Evolutionary conservation across 1,284 basidiomycete species (phyloP).

Genomic region (Cerioporus squamosus): DNA sequence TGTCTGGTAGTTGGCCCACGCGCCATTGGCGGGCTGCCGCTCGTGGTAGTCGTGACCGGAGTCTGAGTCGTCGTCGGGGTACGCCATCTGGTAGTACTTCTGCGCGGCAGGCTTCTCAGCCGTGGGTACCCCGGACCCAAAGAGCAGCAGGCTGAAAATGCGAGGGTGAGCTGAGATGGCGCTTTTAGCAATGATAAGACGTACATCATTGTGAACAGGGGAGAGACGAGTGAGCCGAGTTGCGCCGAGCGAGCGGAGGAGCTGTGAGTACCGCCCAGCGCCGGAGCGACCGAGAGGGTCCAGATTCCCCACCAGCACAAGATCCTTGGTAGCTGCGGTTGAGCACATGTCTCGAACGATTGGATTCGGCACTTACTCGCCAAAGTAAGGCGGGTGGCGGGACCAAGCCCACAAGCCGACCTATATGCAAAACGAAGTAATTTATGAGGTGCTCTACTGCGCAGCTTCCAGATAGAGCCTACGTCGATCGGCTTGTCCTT

Average conservation of each 20-base stretch:
- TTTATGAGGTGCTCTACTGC: neutral
- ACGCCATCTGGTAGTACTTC: conserved; percentile 61
- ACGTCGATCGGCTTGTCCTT: conserved; percentile 57
- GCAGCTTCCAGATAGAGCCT: conserved; percentile 8
- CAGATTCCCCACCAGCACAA: conserved; percentile 79
- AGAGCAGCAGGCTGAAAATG: conserved; percentile 58
- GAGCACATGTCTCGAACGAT: neutral
- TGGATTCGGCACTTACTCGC: conserved; percentile 53
- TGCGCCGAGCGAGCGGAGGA: conserved; percentile 54
- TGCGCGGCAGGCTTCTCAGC: conserved; percentile 75
- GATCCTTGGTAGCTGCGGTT: conserved; percentile 46
- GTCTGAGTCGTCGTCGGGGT: conserved; percentile 41
- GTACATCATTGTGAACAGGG: conserved; percentile 68
- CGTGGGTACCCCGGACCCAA: conserved; percentile 72
- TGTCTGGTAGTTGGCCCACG: conserved; percentile 61
- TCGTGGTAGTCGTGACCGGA: conserved; percentile 19
- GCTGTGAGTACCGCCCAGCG: conserved; percentile 48
- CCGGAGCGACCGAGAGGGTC: conserved; percentile 64
- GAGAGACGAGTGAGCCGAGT: conserved; percentile 63
- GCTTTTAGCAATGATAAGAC: conserved; percentile 23
- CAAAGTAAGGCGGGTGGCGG: conserved; percentile 77
- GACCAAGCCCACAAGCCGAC: conserved; percentile 64
- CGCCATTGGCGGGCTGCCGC: conserved; percentile 24
- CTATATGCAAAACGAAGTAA: conserved; percentile 35
- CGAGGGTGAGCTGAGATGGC: neutral